Evolutionary conservation across 441 rosid species (phyloP).

Genomic region (Euphorbia celastroides): DNA sequence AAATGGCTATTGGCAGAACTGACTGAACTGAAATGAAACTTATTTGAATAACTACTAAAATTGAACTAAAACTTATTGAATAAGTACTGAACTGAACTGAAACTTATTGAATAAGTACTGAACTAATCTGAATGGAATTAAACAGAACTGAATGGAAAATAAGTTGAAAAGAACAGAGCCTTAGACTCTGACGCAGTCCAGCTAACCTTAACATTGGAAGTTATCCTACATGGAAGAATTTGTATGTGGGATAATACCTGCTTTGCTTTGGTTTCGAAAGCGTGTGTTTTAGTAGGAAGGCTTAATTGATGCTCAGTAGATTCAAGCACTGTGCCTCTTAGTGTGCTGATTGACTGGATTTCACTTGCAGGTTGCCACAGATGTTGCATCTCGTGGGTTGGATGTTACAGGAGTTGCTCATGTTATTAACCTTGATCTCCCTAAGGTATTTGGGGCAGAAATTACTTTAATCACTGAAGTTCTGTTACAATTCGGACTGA

Average conservation of each 20-base stretch:
- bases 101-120: no score
- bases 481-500: background rate
- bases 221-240: background rate
- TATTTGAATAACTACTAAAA: no score
- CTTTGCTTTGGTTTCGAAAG: background rate
- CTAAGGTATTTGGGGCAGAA: constrained; percentile 30
- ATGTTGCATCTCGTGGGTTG: constrained; percentile 42
- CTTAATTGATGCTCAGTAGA: no score
- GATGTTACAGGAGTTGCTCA: constrained; percentile 39
- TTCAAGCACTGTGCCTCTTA: background rate
- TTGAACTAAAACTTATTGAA: no score
- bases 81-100: no score
- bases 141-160: no score
- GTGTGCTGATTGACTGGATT: background rate
- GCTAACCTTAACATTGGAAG: no score
- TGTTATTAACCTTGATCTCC: constrained; percentile 41
- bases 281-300: no score
- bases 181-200: background rate
- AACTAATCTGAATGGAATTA: no score
- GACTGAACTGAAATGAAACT: no score
- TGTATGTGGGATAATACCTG: background rate
- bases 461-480: background rate
- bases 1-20: no score
- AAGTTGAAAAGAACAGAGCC: no score
- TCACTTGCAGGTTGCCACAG: constrained; percentile 32